Conservation (phyloP, 164 flowering plant species). For the Litsea cubeba region DNA sequence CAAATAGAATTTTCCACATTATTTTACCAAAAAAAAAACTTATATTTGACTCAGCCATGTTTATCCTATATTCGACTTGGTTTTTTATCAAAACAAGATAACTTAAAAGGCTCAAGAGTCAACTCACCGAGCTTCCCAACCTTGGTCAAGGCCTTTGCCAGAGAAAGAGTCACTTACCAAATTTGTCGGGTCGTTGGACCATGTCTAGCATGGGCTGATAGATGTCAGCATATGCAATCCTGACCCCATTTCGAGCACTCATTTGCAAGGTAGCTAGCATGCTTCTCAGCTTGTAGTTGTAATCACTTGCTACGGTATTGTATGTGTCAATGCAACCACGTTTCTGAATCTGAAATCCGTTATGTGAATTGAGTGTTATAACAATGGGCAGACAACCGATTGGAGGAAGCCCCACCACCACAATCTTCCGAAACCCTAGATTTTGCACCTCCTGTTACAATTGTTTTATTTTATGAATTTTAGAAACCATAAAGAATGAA, state of each 20-base stretch:
- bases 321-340: slow-evolving; percentile 20
- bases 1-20: too few species aligned
- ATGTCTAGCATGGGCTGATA: slow-evolving; percentile 29
- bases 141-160: too few species aligned
- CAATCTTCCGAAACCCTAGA: slow-evolving; percentile 44
- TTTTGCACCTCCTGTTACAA: slow-evolving; percentile 35
- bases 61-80: too few species aligned
- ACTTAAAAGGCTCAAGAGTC: too few species aligned
- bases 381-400: slow-evolving; percentile 68
- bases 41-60: too few species aligned
- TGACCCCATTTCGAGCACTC: slow-evolving; percentile 11
- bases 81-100: too few species aligned
- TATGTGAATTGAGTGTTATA: slow-evolving; percentile 33
- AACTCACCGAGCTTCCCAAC: too few species aligned
- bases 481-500: too few species aligned
- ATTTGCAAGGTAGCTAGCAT: slow-evolving; percentile 24
- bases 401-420: slow-evolving; percentile 47
- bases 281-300: slow-evolving; percentile 39
- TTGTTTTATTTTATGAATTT: too few species aligned
- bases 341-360: slow-evolving; percentile 5
- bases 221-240: slow-evolving; percentile 25
- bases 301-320: slow-evolving; percentile 27
- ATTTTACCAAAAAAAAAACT: too few species aligned
- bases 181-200: slow-evolving; percentile 22
- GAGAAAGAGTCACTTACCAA: slow-evolving; percentile 32